Base-by-base conservation (phyloP, 1,284 basidiomycete species). In the Apiotrichum porosum region DNA sequence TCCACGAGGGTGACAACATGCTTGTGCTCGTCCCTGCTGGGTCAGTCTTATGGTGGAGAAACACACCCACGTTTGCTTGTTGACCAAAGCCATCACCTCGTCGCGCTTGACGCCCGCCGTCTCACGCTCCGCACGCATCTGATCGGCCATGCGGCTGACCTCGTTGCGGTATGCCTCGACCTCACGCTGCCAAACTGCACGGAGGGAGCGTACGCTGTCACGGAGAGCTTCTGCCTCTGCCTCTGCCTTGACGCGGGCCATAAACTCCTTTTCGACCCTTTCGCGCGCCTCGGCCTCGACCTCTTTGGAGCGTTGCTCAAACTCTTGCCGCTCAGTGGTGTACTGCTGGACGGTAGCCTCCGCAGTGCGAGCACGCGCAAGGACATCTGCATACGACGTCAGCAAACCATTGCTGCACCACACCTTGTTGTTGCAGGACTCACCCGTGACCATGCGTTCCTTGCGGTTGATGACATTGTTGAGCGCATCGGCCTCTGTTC, bases 381-480 rank as follows among this genome's bases (percentile, higher is more conserved):
- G 60, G 3, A 70, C 60, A 51, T 74, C 72, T 68, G 53, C 3
- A n/a, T n/a, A 2, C 1, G 32, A 40, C n/a, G n/a, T n/a, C n/a
- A n/a, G n/a, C n/a, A n/a, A n/a, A n/a, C n/a, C n/a, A n/a, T n/a
- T n/a, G n/a, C n/a, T n/a, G n/a, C n/a, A n/a, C n/a, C n/a, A n/a
- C n/a, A n/a, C n/a, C n/a, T n/a, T n/a, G n/a, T n/a, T n/a, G 19
- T 22, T 22, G 24, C 9, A 15, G 5, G 10, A 52, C 61, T 42
- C 17, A 68, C 70, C 70, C 42, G 66, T 57, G 14, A 71, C 52
- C 21, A 72, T 49, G 0, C 71, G 56, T 49, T 74, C 71, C 41
- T 71, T 71, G 24, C 72, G 47, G 3, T 57, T 51, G 22, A 72
- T 66, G 18, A 71, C 64, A 36, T 70, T 70, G 43, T 71, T 65